phyloP scores from a whole-genome alignment of 345 rosid genomes.

The Corymbia maculata region DNA sequence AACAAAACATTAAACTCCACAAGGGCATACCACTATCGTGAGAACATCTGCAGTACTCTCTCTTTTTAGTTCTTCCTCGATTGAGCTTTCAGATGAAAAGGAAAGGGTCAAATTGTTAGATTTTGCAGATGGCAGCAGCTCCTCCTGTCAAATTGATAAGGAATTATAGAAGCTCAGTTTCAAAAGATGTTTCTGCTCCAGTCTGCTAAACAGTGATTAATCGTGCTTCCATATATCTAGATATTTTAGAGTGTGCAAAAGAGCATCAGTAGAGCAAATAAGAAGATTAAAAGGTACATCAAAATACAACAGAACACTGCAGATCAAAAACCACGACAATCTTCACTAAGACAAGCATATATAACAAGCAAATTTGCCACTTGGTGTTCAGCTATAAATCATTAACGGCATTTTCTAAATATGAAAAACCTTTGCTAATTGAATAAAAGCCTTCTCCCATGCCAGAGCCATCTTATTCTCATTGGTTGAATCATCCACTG shows the following conservation, averaged over 20 bases:
- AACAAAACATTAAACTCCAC: background rate
- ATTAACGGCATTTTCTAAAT: background rate
- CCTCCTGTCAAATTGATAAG: constrained; percentile 39
- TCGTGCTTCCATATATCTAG: background rate
- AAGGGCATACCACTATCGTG: constrained; percentile 61
- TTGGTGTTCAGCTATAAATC: background rate
- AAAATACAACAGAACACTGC: background rate
- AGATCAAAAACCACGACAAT: background rate
- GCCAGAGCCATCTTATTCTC: constrained; percentile 66
- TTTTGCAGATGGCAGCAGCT: constrained; percentile 54
- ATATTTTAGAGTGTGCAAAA: background rate
- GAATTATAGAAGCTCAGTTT: background rate
- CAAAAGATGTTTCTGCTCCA: background rate
- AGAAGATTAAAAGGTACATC: background rate
- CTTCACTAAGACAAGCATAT: background rate
- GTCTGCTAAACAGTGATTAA: background rate
- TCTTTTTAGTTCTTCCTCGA: constrained; percentile 94
- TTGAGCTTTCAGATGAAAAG: constrained; percentile 94
- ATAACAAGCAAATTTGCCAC: background rate
- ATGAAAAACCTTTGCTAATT: constrained; percentile 60
- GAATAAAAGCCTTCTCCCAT: constrained; percentile 93
- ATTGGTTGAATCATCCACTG: constrained; percentile 43
- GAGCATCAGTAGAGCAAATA: background rate
- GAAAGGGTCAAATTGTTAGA: constrained; percentile 77
- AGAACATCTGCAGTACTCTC: constrained; percentile 88